Conservation (phyloP, 2,329 filamentous ascomycete genomes). For the Teratosphaeria pseudoeucalypti region DNA sequence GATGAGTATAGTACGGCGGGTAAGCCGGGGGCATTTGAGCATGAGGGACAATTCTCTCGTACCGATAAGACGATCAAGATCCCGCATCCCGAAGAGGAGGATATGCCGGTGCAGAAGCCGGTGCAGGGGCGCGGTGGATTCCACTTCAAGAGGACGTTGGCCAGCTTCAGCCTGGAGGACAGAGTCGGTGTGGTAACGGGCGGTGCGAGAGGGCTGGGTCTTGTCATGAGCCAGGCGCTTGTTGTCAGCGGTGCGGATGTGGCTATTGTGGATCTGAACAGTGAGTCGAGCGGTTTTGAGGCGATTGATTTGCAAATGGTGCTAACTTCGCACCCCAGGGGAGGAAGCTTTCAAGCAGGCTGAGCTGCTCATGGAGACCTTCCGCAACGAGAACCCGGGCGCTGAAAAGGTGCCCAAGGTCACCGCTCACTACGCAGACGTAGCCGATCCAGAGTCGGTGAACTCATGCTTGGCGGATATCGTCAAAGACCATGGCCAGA, state of each 20-base stretch:
- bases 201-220: slow-evolving; percentile 75
- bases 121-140: slow-evolving; percentile 67
- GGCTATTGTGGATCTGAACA: slow-evolving; percentile 88
- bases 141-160: slow-evolving; percentile 75
- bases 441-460: slow-evolving; percentile 70
- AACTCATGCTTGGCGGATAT: slow-evolving; percentile 62
- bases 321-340: slow-evolving; percentile 40
- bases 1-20: slow-evolving; percentile 26
- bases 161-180: slow-evolving; percentile 76
- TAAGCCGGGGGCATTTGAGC: slow-evolving; percentile 25
- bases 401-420: slow-evolving; percentile 66
- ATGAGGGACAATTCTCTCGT: slow-evolving; percentile 62
- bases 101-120: slow-evolving; percentile 60
- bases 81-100: slow-evolving; percentile 69
- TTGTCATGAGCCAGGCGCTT: slow-evolving; percentile 88
- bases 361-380: slow-evolving; percentile 60
- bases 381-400: slow-evolving; percentile 69
- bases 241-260: slow-evolving; percentile 80
- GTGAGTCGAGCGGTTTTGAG: slow-evolving; percentile 39
- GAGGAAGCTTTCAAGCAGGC: slow-evolving; percentile 76
- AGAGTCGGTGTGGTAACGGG: slow-evolving; percentile 80
- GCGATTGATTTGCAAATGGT: neutral
- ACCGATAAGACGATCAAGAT: slow-evolving; percentile 70
- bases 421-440: slow-evolving; percentile 83
- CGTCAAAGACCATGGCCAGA: slow-evolving; percentile 59